Evolutionary conservation across 495 filamentous ascomycete species (phyloP).

Genomic region (Lepidopterella palustris): DNA sequence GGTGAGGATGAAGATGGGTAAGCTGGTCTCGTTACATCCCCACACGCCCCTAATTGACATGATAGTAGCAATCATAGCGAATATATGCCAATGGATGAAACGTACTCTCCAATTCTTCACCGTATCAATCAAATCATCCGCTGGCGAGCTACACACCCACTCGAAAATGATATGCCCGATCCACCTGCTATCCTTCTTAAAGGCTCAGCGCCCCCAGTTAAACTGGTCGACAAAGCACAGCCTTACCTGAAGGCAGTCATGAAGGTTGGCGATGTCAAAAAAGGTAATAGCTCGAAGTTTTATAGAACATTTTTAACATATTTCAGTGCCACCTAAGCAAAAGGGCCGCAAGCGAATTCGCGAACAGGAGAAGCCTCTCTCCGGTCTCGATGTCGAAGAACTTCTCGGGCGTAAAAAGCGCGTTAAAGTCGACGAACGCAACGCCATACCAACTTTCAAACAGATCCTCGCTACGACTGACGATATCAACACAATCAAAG

Average conservation of each 20-base stretch:
- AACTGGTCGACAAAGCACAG: slow-evolving; percentile 52
- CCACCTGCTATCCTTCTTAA: slow-evolving; percentile 61
- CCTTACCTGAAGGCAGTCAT: slow-evolving; percentile 56
- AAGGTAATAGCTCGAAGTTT: slow-evolving; percentile 30
- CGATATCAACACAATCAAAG: slow-evolving; percentile 54
- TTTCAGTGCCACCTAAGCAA: slow-evolving; percentile 63
- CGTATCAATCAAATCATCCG: slow-evolving; percentile 79
- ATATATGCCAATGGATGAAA: slow-evolving; percentile 73
- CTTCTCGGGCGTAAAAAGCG: slow-evolving; percentile 56
- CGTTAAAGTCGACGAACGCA: slow-evolving; percentile 62
- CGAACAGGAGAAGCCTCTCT: slow-evolving; percentile 74
- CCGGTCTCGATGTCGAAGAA: slow-evolving; percentile 78
- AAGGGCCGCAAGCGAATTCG: slow-evolving; percentile 64
- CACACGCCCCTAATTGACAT: slow-evolving; percentile 29
- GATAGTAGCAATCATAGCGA: slow-evolving; percentile 55
- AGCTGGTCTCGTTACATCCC: slow-evolving; percentile 12
- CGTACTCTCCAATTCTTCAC: slow-evolving; percentile 87
- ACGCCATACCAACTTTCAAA: slow-evolving; percentile 90
- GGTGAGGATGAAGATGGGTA: slow-evolving; percentile 67
- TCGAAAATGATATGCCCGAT: slow-evolving; percentile 59
- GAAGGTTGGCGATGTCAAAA: slow-evolving; percentile 73
- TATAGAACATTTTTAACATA: slow-evolving; percentile 27
- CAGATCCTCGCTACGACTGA: slow-evolving; percentile 62
- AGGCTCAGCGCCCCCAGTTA: slow-evolving; percentile 66
- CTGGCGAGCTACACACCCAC: slow-evolving; percentile 64